These are phyloP conservation scores for Mrakia blollopis DNA, from an alignment of 768 basidiomycete genomes.

Conservation along the genomic window DNA sequence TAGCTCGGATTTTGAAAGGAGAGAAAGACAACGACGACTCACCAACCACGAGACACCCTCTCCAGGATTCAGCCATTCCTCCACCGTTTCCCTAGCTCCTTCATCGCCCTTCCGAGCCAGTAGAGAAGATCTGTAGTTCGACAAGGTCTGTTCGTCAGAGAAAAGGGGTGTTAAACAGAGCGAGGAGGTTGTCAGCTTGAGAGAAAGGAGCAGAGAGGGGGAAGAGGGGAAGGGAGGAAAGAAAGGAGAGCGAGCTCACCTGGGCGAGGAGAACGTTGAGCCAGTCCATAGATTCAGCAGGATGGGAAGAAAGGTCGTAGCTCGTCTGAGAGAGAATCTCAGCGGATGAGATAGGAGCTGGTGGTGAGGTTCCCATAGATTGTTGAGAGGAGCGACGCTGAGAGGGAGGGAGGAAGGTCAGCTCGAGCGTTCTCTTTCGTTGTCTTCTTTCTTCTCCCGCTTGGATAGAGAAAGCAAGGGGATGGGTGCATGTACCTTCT, in stretches of 20 bases:
- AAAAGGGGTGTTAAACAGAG: neutral
- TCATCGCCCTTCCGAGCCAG: conserved; percentile 74
- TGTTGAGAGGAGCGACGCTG: conserved; percentile 28
- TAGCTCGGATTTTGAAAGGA: too few species aligned
- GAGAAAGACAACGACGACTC: conserved; percentile 27
- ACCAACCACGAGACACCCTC: conserved; percentile 52
- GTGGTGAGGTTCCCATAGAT: conserved; percentile 37
- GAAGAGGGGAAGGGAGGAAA: too few species aligned
- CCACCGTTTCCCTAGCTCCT: conserved; percentile 69
- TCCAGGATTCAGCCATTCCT: conserved; percentile 72
- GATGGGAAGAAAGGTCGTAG: conserved; percentile 47
- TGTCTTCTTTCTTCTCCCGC: neutral
- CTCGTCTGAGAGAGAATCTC: conserved; percentile 44
- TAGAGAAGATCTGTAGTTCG: conserved; percentile 63
- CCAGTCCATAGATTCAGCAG: conserved; percentile 80
- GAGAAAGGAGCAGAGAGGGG: too few species aligned
- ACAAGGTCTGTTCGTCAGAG: conserved; percentile 47
- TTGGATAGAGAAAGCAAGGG: neutral
- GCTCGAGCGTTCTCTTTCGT: neutral
- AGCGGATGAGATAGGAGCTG: conserved; percentile 39
- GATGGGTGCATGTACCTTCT: conserved; percentile 18
- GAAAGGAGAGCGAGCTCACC: conserved; percentile 49
- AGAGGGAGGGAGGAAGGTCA: conserved; percentile 1
- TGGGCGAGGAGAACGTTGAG: conserved; percentile 79
- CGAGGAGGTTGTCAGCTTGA: neutral